A percentile compares a stretch with the other conserved stretches of the same genome.
Evolutionary conservation across 192 early-diverging fungal genomes (phyloP).

Genomic region (Coemansia aciculifera): DNA sequence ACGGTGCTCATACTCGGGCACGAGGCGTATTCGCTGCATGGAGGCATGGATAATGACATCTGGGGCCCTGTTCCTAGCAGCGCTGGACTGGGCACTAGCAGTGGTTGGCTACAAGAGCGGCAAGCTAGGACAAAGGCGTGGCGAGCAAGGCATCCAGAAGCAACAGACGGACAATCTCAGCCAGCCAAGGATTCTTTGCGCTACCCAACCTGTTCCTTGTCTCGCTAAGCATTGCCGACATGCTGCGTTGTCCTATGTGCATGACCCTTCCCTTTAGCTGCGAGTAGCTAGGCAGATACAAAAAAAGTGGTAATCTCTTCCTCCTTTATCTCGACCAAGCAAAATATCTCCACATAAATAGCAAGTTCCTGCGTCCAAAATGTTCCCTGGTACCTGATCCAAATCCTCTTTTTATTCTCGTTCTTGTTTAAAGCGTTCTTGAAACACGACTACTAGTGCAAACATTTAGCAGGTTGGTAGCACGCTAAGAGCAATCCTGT

Average conservation of each 20-base stretch:
- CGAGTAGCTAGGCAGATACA: neutral
- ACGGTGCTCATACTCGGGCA: conserved; percentile 7
- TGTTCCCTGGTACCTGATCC: neutral
- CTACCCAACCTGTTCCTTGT: conserved; percentile 5
- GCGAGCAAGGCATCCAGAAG: neutral
- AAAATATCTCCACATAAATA: too few relatives aligned
- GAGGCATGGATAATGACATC: neutral
- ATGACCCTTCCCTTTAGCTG: neutral
- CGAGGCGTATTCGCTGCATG: conserved; percentile 2
- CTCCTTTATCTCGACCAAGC: neutral
- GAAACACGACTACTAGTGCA: neutral
- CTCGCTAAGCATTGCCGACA: conserved; percentile 5
- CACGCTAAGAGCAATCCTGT: neutral
- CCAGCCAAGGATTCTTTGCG: neutral
- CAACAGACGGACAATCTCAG: neutral
- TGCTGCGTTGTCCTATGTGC: conserved; percentile 2
- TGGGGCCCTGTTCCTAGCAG: neutral
- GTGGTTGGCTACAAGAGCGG: neutral
- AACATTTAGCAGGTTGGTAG: neutral
- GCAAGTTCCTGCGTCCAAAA: too few relatives aligned
- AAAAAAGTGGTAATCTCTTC: conserved; percentile 3
- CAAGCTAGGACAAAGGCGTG: neutral
- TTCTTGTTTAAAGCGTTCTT: neutral
- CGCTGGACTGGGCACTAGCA: neutral
- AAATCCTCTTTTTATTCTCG: neutral